These are phyloP conservation scores for Ceratobasidium sp. DNA, from an alignment of 1,284 basidiomycete genomes.

Conservation along the genomic window DNA sequence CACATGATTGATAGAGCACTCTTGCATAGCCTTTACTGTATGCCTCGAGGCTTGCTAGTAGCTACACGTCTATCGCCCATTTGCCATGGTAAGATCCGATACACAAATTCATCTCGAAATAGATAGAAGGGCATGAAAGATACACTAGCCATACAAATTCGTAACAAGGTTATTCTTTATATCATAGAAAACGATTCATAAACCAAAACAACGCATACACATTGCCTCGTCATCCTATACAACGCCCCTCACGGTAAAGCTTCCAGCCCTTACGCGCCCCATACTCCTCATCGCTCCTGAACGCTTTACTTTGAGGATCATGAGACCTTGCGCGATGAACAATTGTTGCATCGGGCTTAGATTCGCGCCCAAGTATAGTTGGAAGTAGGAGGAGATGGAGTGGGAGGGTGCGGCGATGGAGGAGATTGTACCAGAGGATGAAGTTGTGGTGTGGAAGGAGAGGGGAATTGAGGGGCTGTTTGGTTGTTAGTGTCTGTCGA, in stretches of 20 bases:
- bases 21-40: too few relatives aligned
- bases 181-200: too few relatives aligned
- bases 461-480: constrained; percentile 1
- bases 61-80: too few relatives aligned
- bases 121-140: too few relatives aligned
- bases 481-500: neutral
- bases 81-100: too few relatives aligned
- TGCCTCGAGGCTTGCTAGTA: too few relatives aligned
- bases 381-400: constrained; percentile 16
- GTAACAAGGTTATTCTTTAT: too few relatives aligned
- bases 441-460: constrained; percentile 20
- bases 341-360: constrained; percentile 33
- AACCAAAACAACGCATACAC: neutral
- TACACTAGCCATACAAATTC: too few relatives aligned
- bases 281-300: neutral
- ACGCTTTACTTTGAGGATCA: neutral
- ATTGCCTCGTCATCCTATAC: neutral
- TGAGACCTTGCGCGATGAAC: constrained; percentile 8
- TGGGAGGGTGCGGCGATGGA: neutral
- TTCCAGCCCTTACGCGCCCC: constrained; percentile 21
- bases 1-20: too few relatives aligned
- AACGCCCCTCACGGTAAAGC: constrained; percentile 25
- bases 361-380: neutral
- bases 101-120: too few relatives aligned
- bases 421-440: constrained; percentile 32